phyloP scores from a whole-genome alignment of 1,139 yeast species.

The Nakaseomyces bracarensis region DNA sequence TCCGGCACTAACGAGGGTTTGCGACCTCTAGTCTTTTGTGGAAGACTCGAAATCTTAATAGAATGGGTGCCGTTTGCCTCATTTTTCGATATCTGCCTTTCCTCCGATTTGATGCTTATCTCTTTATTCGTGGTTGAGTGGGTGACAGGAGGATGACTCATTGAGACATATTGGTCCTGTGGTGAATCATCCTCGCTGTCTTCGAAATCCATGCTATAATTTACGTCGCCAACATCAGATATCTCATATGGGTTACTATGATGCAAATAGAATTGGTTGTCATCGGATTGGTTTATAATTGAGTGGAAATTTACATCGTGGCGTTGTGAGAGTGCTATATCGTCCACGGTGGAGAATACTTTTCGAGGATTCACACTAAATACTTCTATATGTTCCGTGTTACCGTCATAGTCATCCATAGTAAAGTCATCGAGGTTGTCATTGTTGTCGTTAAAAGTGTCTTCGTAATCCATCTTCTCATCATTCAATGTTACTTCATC shows the following conservation, averaged over 20 bases:
- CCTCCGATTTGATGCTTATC: background rate
- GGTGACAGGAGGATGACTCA: too few relatives aligned
- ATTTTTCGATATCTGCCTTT: background rate
- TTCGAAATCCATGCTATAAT: background rate
- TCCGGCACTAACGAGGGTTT: slow-evolving; percentile 16
- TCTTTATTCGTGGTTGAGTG: background rate
- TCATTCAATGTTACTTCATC: slow-evolving; percentile 3
- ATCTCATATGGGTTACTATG: background rate
- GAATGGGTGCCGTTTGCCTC: background rate
- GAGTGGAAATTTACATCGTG: slow-evolving; percentile 5
- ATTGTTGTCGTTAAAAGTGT: background rate
- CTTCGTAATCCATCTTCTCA: slow-evolving; percentile 6
- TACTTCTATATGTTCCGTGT: background rate
- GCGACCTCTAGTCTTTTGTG: slow-evolving; percentile 15
- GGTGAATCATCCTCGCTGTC: background rate
- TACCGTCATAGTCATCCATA: background rate
- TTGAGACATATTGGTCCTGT: too few relatives aligned
- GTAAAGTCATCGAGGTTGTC: background rate
- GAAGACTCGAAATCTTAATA: background rate
- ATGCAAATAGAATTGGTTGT: slow-evolving; percentile 3
- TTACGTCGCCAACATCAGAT: background rate
- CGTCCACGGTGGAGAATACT: slow-evolving; percentile 5
- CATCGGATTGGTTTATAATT: background rate
- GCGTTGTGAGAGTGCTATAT: slow-evolving; percentile 1
- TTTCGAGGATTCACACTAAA: slow-evolving; percentile 2